phyloP scores from a whole-genome alignment of 768 basidiomycete species.

The Myochromella boudieri region DNA sequence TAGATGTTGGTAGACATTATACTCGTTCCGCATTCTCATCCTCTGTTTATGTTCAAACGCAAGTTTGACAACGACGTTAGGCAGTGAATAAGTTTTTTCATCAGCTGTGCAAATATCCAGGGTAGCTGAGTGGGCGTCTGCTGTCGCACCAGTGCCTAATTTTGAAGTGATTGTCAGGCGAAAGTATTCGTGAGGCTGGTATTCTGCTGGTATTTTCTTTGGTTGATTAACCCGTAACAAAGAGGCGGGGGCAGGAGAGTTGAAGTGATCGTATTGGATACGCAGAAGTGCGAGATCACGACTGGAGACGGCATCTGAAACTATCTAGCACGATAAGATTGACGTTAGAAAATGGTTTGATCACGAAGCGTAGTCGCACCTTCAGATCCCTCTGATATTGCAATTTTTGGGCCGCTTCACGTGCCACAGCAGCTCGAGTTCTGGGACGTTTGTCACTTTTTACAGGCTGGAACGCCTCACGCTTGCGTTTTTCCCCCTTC shows the following conservation, averaged over 20 bases:
- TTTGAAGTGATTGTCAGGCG: constrained; percentile 15
- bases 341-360: neutral
- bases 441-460: neutral
- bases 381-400: neutral
- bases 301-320: neutral
- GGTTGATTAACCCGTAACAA: constrained; percentile 6
- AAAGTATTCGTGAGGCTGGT: constrained; percentile 11
- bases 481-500: neutral
- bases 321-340: too few species aligned
- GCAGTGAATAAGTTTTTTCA: constrained; percentile 2
- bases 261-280: constrained; percentile 5
- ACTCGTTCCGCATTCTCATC: constrained; percentile 12
- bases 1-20: constrained; percentile 9
- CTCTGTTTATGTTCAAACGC: constrained; percentile 7
- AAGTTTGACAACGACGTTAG: constrained; percentile 16
- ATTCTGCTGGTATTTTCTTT: neutral
- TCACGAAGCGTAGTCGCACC: neutral
- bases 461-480: neutral
- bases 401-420: too few species aligned
- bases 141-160: constrained; percentile 15
- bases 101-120: constrained; percentile 3
- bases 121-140: constrained; percentile 14
- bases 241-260: constrained; percentile 14
- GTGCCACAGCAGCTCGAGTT: neutral
- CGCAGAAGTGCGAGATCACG: constrained; percentile 6